Percentiles rank a stretch among this genome's conserved stretches.
Conservation (phyloP, 176 grass and related monocot genomes). For the Thinopyrum elongatum region DNA sequence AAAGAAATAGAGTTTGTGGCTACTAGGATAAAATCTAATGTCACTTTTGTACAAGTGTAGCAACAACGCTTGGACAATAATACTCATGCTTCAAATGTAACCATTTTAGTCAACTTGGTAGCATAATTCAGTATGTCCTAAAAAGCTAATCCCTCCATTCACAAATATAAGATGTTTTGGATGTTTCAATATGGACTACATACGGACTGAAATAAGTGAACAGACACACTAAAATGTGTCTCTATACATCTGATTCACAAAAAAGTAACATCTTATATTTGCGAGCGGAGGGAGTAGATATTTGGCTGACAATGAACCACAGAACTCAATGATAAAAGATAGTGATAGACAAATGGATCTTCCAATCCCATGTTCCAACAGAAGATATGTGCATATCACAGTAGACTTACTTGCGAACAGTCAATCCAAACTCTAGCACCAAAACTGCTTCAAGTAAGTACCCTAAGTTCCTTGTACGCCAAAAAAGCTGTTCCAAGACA, state of each 20-base stretch:
- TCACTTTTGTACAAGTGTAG: not conserved
- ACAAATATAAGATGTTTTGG: no score
- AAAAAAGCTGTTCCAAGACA: slow-evolving; percentile 78
- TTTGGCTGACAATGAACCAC: slow-evolving; percentile 10
- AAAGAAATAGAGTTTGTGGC: not conserved
- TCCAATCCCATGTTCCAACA: slow-evolving; percentile 10
- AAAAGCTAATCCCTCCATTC: not conserved
- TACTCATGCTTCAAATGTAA: not conserved
- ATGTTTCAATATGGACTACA: no score
- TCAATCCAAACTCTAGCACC: slow-evolving; percentile 88
- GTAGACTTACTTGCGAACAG: slow-evolving; percentile 67
- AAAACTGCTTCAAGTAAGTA: slow-evolving; percentile 95
- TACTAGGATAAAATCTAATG: slow-evolving; percentile 1
- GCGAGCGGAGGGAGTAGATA: not conserved
- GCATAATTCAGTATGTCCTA: not conserved
- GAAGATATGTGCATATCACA: not conserved
- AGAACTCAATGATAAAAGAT: slow-evolving; percentile 17
- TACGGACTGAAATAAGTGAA: no score
- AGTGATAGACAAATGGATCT: not conserved
- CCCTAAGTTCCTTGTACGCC: slow-evolving; percentile 82
- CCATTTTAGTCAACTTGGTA: not conserved
- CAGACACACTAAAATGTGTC: no score
- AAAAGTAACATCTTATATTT: no score
- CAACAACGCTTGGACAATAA: not conserved
- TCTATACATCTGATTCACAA: no score